Evolutionary conservation across 2,329 filamentous ascomycete genomes (phyloP).

Genomic region (Penicillium sp.): DNA sequence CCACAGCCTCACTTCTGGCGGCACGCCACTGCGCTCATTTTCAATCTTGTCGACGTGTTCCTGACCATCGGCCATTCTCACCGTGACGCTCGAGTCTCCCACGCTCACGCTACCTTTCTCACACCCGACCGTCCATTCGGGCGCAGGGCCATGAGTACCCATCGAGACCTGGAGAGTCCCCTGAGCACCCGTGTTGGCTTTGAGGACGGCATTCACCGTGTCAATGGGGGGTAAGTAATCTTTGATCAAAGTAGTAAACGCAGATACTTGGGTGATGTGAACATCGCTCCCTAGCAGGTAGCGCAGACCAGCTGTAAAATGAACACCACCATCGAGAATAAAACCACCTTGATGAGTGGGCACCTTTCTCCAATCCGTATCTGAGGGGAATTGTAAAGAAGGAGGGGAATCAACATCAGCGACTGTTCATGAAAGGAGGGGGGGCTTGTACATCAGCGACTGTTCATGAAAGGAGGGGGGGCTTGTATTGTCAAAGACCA

Average conservation of each 20-base stretch:
- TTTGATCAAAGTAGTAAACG: slow-evolving; percentile 52
- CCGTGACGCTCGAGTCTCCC: slow-evolving; percentile 4
- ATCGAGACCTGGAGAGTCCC: slow-evolving; percentile 55
- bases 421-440: too few species aligned
- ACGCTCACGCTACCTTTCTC: slow-evolving; percentile 37
- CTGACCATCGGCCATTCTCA: slow-evolving; percentile 1
- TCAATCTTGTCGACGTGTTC: slow-evolving; percentile 2
- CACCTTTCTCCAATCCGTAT: slow-evolving; percentile 58
- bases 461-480: too few species aligned
- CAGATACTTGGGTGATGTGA: slow-evolving; percentile 46
- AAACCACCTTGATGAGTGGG: slow-evolving; percentile 71
- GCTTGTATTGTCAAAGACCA: too few species aligned
- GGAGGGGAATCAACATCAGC: slow-evolving; percentile 6
- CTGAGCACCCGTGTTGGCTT: slow-evolving; percentile 48
- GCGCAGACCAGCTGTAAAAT: slow-evolving; percentile 60
- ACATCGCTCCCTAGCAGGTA: slow-evolving; percentile 45
- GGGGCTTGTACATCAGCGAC: slow-evolving; percentile 4
- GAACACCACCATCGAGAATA: slow-evolving; percentile 69
- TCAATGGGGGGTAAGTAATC: slow-evolving; percentile 60
- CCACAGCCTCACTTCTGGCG: slow-evolving; percentile 7
- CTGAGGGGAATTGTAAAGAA: slow-evolving; percentile 13
- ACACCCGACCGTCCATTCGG: slow-evolving; percentile 9
- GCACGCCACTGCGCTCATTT: slow-evolving; percentile 4
- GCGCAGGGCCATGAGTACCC: slow-evolving; percentile 30
- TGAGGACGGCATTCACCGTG: slow-evolving; percentile 56